Evolutionary conservation across 1,284 basidiomycete genomes (phyloP).

Genomic region (Thelephora terrestris): DNA sequence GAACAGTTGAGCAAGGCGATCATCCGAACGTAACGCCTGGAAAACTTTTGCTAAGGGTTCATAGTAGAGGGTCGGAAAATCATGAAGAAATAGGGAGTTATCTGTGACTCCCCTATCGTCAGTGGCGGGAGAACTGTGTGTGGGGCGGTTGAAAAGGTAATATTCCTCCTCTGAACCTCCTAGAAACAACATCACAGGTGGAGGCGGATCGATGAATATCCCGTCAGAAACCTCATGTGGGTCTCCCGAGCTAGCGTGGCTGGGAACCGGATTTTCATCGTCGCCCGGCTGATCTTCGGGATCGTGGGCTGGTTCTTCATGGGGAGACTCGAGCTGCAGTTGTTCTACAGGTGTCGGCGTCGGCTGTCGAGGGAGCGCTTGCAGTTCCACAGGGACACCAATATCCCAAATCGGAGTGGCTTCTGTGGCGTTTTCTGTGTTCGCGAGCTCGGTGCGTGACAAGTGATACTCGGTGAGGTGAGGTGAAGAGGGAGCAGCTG

Average conservation of each 20-base stretch:
- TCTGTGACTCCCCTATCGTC: constrained; percentile 7
- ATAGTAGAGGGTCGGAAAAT: constrained; percentile 60
- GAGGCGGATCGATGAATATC: constrained; percentile 67
- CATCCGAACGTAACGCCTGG: constrained; percentile 54
- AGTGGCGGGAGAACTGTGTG: constrained; percentile 15
- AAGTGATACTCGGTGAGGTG: too few species aligned
- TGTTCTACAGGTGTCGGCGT: too few species aligned
- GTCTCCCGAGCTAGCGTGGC: constrained; percentile 22
- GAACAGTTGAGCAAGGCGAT: constrained; percentile 33
- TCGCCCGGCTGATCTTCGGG: not conserved
- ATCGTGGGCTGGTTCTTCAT: too few species aligned
- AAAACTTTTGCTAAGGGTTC: constrained; percentile 60
- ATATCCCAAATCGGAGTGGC: too few species aligned
- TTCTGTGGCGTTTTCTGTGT: too few species aligned
- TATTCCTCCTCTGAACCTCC: constrained; percentile 30
- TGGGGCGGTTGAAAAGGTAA: constrained; percentile 50
- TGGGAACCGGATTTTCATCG: constrained; percentile 8
- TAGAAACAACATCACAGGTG: constrained; percentile 51
- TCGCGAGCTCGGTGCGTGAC: too few species aligned
- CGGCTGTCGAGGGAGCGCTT: too few species aligned
- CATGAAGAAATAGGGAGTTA: constrained; percentile 27
- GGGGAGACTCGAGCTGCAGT: too few species aligned
- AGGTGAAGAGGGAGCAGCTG: too few species aligned
- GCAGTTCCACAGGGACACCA: too few species aligned
- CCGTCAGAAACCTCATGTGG: constrained; percentile 62